Base-by-base conservation (phyloP, 495 filamentous ascomycete species). In the Recurvomyces mirabilis region DNA sequence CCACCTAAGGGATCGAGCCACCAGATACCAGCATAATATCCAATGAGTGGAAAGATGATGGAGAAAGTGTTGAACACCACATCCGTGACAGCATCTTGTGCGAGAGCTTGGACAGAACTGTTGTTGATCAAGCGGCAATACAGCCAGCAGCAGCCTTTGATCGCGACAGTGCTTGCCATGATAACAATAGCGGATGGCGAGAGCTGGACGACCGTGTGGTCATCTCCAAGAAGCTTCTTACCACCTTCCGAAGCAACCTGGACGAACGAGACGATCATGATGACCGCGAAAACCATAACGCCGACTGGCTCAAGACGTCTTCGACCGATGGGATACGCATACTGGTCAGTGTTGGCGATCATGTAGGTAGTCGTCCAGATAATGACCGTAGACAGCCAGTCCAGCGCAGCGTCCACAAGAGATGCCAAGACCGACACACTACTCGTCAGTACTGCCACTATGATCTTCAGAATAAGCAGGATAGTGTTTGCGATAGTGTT, bases 31-130 rank as follows among this genome's bases (percentile, higher is more conserved):
- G 75, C 71, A 53, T 84, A 86, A 52, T 72, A 82, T 3, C 88
- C 88, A 28, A 91, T 75, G n/a, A 85, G 70, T 5, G 82, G 82
- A 57, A 86, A 86, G 10, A 84, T 74, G 50, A 95, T 93, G 46
- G 81, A 87, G 55, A 93, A 91, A 11, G 73, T 80, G 57, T 94
- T 95, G 74, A 95, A 95, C 11, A 95, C 71, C 9, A 95, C 83
- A 57, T 81, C 70, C 0, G 79, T 82, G 63, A 81, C 69, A 11
- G 73, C 71, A 46, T 77, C 72, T 50, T 78, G 68, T 2, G 81
- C 84, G 26, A 95, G 61, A 0, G 87, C 86, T 60, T 93, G 88
- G 1, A 94, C 87, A 46, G 79, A 84, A 7, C 82, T 87, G 56
- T 93, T 94, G 26, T 81, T 84, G 43, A 95, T 82, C 12, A 88